These are phyloP conservation scores for Arthrobotrys pseudoclavata DNA, from an alignment of 2,329 filamentous ascomycete species.

Conservation along the genomic window DNA sequence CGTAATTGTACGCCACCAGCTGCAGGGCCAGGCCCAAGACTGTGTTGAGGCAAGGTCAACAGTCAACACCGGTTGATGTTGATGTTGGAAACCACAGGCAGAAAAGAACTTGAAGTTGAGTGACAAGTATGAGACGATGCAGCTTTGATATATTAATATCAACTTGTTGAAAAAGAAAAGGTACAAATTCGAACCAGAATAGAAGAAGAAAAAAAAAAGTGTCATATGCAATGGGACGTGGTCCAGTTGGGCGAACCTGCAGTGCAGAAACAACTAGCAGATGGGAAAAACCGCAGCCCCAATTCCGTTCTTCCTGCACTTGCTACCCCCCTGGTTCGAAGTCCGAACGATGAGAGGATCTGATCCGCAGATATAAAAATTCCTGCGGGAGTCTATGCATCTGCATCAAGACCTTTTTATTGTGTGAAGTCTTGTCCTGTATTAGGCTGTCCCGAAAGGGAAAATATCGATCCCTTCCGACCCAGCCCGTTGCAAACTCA, in stretches of 20 bases:
- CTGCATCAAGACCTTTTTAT: slow-evolving; percentile 1
- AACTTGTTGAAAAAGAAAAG: slow-evolving; percentile 6
- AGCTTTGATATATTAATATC: slow-evolving; percentile 3
- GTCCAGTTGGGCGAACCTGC: slow-evolving; percentile 41
- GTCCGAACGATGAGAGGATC: slow-evolving; percentile 19
- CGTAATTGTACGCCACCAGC: slow-evolving; percentile 10
- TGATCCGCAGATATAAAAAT: slow-evolving; percentile 52
- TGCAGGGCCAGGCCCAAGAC: slow-evolving; percentile 20
- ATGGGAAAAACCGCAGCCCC: slow-evolving; percentile 10
- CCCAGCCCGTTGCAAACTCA: slow-evolving; percentile 36
- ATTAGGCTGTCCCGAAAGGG: not conserved
- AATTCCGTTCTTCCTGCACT: slow-evolving; percentile 20
- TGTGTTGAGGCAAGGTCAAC: slow-evolving; percentile 45
- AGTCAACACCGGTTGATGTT: slow-evolving; percentile 22
- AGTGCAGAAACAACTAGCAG: slow-evolving; percentile 58
- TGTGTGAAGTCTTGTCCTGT: not conserved
- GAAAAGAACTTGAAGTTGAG: not conserved
- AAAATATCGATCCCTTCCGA: slow-evolving; percentile 41
- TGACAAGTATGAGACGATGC: slow-evolving; percentile 5
- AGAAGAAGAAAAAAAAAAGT: slow-evolving; percentile 10
- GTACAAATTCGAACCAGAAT: not conserved
- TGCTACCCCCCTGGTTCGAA: slow-evolving; percentile 23
- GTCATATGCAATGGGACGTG: slow-evolving; percentile 57
- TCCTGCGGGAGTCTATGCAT: slow-evolving; percentile 15
- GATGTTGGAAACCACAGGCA: slow-evolving; percentile 19